Evolutionary conservation across 768 basidiomycete species (phyloP).

Genomic region (Postia placenta): DNA sequence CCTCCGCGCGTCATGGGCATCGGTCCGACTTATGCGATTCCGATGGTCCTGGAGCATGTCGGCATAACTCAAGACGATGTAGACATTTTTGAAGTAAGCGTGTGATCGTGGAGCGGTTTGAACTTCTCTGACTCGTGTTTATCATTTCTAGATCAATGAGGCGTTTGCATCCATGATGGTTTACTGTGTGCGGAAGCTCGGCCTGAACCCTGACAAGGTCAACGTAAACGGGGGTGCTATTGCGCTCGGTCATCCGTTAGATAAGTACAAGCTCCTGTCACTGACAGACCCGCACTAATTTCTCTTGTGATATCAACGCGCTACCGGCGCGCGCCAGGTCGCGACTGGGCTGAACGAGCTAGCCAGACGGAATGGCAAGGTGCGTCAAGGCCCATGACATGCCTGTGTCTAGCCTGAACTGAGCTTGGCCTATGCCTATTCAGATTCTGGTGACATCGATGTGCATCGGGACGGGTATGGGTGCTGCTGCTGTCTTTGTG

Average conservation of each 20-base stretch:
- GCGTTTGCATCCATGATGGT: conserved; percentile 84
- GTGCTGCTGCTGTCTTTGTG: conserved; percentile 42
- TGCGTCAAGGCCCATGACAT: conserved; percentile 21
- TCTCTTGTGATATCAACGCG: conserved; percentile 38
- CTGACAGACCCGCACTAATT: conserved; percentile 12
- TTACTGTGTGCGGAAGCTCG: conserved; percentile 63
- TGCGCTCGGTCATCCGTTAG: conserved; percentile 78
- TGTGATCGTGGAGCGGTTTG: neutral
- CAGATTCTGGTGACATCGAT: conserved; percentile 82
- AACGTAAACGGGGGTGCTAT: conserved; percentile 92
- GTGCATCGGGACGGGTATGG: conserved; percentile 92
- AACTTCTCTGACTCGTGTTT: neutral
- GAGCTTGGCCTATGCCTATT: conserved; percentile 2
- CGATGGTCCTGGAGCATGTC: conserved; percentile 58
- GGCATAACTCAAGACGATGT: conserved; percentile 67
- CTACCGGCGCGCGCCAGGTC: conserved; percentile 81
- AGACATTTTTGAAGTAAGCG: conserved; percentile 67
- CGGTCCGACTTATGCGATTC: conserved; percentile 82
- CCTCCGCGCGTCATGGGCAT: conserved; percentile 86
- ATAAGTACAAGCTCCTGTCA: conserved; percentile 37
- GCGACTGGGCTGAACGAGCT: conserved; percentile 79
- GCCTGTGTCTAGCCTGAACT: conserved; percentile 1
- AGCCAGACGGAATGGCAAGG: conserved; percentile 64
- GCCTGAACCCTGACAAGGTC: conserved; percentile 57
- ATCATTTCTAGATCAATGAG: conserved; percentile 61